Percentiles rank a stretch among this genome's conserved stretches.
phyloP scores from a whole-genome alignment of 371 early-diverging fungal species.

The Amoeboaphelidium protococcarum region DNA sequence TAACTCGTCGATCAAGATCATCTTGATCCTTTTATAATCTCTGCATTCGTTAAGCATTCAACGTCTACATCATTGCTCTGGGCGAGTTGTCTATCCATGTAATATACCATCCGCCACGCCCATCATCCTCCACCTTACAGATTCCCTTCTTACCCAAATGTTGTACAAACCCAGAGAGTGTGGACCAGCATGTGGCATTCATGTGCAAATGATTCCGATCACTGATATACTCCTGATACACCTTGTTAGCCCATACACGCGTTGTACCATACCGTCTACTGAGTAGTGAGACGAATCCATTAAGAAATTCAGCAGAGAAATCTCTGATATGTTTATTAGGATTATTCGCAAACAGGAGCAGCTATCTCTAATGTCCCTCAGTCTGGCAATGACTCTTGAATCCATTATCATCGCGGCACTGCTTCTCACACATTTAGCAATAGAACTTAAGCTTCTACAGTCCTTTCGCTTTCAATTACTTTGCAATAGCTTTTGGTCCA shows the following conservation, averaged over 20 bases:
- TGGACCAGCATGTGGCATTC: slow-evolving; percentile 78
- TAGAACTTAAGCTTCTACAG: slow-evolving; percentile 74
- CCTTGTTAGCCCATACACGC: slow-evolving; percentile 59
- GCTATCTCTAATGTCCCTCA: slow-evolving; percentile 78
- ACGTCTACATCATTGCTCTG: slow-evolving; percentile 44
- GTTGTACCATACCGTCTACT: slow-evolving; percentile 40
- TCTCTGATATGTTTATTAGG: slow-evolving; percentile 27
- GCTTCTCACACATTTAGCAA: slow-evolving; percentile 21
- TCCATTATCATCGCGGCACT: slow-evolving; percentile 82
- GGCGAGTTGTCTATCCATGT: slow-evolving; percentile 76
- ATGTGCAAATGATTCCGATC: slow-evolving; percentile 78
- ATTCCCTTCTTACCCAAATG: slow-evolving; percentile 57
- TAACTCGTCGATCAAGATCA: too few relatives aligned
- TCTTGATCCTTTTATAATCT: too few relatives aligned
- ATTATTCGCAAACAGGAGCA: slow-evolving; percentile 66
- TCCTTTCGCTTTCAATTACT: slow-evolving; percentile 68
- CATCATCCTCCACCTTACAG: slow-evolving; percentile 61
- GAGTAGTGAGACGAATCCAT: slow-evolving; percentile 22
- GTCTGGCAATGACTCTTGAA: slow-evolving; percentile 78
- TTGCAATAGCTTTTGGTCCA: slow-evolving; percentile 55
- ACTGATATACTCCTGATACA: slow-evolving; percentile 81
- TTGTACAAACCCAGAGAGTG: slow-evolving; percentile 57
- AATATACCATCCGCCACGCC: slow-evolving; percentile 66
- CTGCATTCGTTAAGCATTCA: too few relatives aligned
- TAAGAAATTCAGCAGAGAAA: slow-evolving; percentile 42